Conservation (phyloP, 108 stramenopile genomes). For the Phaeodactylum tricornutum region DNA sequence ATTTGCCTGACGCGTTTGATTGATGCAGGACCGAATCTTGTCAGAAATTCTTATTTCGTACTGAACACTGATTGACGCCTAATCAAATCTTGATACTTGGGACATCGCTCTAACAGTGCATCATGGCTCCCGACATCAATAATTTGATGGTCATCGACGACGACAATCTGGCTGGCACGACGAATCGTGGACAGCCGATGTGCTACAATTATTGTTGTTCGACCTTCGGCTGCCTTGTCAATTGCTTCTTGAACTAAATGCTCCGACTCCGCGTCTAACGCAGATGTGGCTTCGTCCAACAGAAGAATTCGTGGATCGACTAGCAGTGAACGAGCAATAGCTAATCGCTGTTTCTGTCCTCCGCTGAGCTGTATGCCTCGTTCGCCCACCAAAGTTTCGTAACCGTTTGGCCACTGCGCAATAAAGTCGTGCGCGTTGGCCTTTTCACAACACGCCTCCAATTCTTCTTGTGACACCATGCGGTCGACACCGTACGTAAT, state of each 20-base stretch:
- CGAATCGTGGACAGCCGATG: constrained; percentile 83
- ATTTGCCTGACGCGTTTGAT: too few species aligned
- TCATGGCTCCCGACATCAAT: constrained; percentile 74
- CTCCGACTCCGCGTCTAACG: constrained; percentile 76
- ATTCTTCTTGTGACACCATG: constrained; percentile 32
- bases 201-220: constrained; percentile 64
- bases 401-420: constrained; percentile 35
- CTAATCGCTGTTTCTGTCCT: constrained; percentile 90
- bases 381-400: constrained; percentile 70
- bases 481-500: constrained; percentile 58
- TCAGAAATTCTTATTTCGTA: too few species aligned
- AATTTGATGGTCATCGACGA: constrained; percentile 56
- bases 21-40: too few species aligned
- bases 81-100: constrained; percentile 51
- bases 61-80: constrained; percentile 23
- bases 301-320: constrained; percentile 54
- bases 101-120: constrained; percentile 39
- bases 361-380: constrained; percentile 32
- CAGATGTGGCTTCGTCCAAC: constrained; percentile 77
- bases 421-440: constrained; percentile 84
- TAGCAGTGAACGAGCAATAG: constrained; percentile 79
- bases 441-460: constrained; percentile 40
- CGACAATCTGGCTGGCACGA: constrained; percentile 78
- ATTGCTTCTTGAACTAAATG: constrained; percentile 75
- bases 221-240: constrained; percentile 44